A percentile compares a stretch with the other conserved stretches of the same genome.
Conservation (phyloP, 257 asterid genomes). For the Solanum stenotomum region DNA sequence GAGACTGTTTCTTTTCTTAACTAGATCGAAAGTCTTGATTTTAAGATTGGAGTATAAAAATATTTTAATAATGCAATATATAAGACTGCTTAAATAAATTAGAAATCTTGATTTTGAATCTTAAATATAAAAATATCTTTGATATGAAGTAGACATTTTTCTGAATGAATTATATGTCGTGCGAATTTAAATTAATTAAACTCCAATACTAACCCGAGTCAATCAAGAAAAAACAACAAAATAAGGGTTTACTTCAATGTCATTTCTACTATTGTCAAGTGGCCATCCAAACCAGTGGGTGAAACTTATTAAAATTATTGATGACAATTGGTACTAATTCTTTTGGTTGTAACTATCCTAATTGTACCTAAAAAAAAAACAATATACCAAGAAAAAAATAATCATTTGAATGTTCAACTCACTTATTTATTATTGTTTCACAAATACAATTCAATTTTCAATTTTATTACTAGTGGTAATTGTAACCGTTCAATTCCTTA, state of each 20-base stretch:
- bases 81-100: no score
- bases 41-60: no score
- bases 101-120: no score
- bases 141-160: accelerated
- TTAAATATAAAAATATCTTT: neutral
- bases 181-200: neutral
- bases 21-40: no score
- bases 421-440: neutral
- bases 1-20: no score
- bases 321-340: neutral
- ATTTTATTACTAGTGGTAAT: neutral
- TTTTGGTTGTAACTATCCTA: neutral
- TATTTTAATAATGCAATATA: no score
- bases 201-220: neutral
- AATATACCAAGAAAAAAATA: neutral
- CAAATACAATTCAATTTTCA: neutral
- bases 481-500: neutral
- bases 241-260: neutral
- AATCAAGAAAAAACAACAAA: neutral
- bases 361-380: neutral
- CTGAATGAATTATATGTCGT: neutral
- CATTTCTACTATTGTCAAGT: neutral
- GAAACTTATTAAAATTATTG: neutral
- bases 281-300: neutral
- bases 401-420: neutral